Base-by-base conservation (phyloP, 768 basidiomycete genomes). In the Suillus plorans region DNA sequence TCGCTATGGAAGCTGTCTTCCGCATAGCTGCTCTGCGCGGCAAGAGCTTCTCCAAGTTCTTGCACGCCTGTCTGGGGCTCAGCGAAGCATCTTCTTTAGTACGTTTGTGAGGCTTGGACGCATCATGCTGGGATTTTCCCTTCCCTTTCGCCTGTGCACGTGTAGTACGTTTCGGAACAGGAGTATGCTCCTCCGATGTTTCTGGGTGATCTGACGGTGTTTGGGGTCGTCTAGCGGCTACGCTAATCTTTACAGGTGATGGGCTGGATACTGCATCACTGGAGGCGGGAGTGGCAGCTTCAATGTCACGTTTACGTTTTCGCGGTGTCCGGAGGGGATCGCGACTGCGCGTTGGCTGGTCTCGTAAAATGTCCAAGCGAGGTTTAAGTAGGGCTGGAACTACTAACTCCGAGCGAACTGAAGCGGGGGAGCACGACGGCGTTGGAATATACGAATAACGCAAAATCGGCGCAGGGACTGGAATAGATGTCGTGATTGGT, bases 281-380 rank as follows among this genome's bases (percentile, higher is more conserved):
- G 22, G 41, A 47, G 42, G 62, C 36, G 0, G 60, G 65, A 3
- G 47, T 47, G 0, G 65, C 61, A 1, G 74, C 69, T 1, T 61
- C 62, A 8, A 66, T 63, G 18, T 58, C 57, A 18, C 61, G 68
- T 47, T 63, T 76, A 65, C 66, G 76, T 57, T 77, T 76, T 47
- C 72, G 75, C 0, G 76, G 74, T 1, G 74, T 77, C 34, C 74
- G 74, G 41, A 76, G 59, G 3, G 76, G 76, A 49, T 75, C 74
- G 13, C 60, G 60, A 22, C 31, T 61, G 60, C 28, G 52, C 14
- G 53, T 61, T 13, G 60, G 60, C 16, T 58, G 57, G 57, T 58
- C 57, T 58, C 25, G 57, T 25, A 58, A 25, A 41, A 58, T 58
- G 39, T 58, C 39, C 25, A 58, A 41, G 22, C 25, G 57, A 41